phyloP scores from a whole-genome alignment of 768 basidiomycete genomes.

The Auricularia sp. region DNA sequence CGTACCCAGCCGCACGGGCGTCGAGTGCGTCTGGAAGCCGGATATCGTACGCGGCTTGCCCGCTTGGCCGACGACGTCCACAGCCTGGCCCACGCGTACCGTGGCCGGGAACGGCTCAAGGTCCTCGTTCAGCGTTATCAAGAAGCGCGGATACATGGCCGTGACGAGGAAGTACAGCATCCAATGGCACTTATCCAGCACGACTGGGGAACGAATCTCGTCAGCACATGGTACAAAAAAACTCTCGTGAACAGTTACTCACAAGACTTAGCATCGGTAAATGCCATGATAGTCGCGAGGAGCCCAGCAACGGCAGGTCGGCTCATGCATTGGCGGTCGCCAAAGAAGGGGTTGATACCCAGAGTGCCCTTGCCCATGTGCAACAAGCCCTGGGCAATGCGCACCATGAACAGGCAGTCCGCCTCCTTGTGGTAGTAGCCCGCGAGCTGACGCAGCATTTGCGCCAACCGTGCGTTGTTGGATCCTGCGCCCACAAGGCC shows the following conservation, averaged over 20 bases:
- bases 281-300: constrained; percentile 78
- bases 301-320: constrained; percentile 83
- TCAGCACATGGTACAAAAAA: background rate
- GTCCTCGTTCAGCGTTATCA: constrained; percentile 93
- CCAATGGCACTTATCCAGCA: constrained; percentile 96
- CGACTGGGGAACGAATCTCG: constrained; percentile 40
- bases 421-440: constrained; percentile 98
- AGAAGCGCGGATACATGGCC: constrained; percentile 97
- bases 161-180: constrained; percentile 95
- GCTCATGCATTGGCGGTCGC: constrained; percentile 83
- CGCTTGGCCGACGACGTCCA: constrained; percentile 95
- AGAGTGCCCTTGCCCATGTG: constrained; percentile 99
- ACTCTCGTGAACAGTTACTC: constrained; percentile 27
- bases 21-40: constrained; percentile 96
- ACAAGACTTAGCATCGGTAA: constrained; percentile 92
- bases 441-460: constrained; percentile 94
- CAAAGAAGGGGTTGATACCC: constrained; percentile 93
- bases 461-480: constrained; percentile 95
- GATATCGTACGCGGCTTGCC: constrained; percentile 95
- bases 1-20: constrained; percentile 90
- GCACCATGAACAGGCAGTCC: constrained; percentile 92
- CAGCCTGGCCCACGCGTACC: constrained; percentile 91
- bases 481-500: constrained; percentile 95
- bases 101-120: constrained; percentile 79
- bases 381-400: constrained; percentile 92